Conservation (phyloP, 441 rosid species). For the Mallotus repandus region DNA sequence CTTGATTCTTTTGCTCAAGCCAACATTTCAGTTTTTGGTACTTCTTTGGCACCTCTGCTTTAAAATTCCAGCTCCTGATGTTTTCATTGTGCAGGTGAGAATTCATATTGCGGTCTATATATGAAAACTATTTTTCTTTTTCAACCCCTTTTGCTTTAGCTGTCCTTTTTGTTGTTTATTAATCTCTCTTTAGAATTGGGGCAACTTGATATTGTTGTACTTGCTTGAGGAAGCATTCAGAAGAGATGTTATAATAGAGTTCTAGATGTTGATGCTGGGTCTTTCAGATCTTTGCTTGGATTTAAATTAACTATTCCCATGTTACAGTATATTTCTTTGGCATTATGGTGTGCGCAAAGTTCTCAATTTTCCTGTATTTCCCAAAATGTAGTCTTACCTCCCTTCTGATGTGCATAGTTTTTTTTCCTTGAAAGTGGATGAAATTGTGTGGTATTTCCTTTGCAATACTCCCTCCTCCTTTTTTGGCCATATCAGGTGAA, state of each 20-base stretch:
- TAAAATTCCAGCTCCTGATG: constrained; percentile 71
- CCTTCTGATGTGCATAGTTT: background rate
- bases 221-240: background rate
- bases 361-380: background rate
- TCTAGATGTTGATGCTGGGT: background rate
- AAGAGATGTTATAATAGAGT: background rate
- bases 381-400: background rate
- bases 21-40: constrained; percentile 66
- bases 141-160: too few species aligned
- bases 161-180: background rate
- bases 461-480: background rate
- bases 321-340: background rate
- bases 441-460: too few species aligned
- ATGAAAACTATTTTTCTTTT: too few species aligned
- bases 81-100: constrained; percentile 84
- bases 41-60: constrained; percentile 87
- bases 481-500: background rate
- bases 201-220: background rate
- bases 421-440: too few species aligned
- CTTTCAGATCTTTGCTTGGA: background rate
- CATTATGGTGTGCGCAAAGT: background rate
- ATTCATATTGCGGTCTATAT: too few species aligned
- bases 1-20: constrained; percentile 69
- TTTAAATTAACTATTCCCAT: background rate
- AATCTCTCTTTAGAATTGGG: background rate